Percentiles rank a stretch among this genome's conserved stretches.
These are phyloP conservation scores for Cephalotrichum gorgonifer DNA, from an alignment of 2,329 filamentous ascomycete genomes.

Conservation along the genomic window DNA sequence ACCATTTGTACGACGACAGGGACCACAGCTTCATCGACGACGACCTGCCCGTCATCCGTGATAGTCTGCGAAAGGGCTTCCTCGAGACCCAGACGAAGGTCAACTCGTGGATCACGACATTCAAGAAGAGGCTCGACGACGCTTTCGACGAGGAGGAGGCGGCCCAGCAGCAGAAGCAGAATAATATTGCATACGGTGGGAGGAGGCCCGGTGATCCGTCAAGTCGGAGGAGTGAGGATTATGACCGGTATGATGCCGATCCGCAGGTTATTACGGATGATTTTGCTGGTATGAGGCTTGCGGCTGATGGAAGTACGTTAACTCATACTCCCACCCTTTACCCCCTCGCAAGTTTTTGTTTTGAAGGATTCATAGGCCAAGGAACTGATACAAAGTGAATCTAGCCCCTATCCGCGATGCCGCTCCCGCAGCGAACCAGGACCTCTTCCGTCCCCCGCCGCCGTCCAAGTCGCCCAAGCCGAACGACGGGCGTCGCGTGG, in stretches of 20 bases:
- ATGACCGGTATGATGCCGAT: slow-evolving; percentile 89
- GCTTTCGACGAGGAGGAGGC: slow-evolving; percentile 59
- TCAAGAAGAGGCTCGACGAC: slow-evolving; percentile 91
- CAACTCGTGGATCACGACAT: slow-evolving; percentile 80
- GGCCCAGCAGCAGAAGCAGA: slow-evolving; percentile 17
- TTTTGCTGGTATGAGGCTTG: slow-evolving; percentile 62
- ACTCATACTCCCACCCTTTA: not conserved
- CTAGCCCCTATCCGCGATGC: slow-evolving; percentile 42
- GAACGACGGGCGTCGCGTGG: slow-evolving; percentile 39
- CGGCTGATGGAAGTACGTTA: slow-evolving; percentile 50
- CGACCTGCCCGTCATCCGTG: slow-evolving; percentile 83
- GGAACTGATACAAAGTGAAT: slow-evolving; percentile 10
- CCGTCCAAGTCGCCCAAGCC: slow-evolving; percentile 40
- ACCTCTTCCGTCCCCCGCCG: slow-evolving; percentile 64
- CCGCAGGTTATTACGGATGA: slow-evolving; percentile 84
- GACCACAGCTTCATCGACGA: slow-evolving; percentile 94
- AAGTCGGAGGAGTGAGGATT: slow-evolving; percentile 69
- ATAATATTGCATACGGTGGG: slow-evolving; percentile 16
- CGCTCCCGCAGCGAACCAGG: slow-evolving; percentile 62
- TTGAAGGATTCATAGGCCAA: not conserved
- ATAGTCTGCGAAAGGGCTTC: slow-evolving; percentile 92
- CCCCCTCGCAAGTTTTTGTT: not conserved
- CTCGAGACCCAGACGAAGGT: slow-evolving; percentile 87
- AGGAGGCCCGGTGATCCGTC: slow-evolving; percentile 46
- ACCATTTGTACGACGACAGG: slow-evolving; percentile 49